These are phyloP conservation scores for Neofusicoccum laricinum DNA, from an alignment of 2,329 filamentous ascomycete genomes.

Conservation along the genomic window DNA sequence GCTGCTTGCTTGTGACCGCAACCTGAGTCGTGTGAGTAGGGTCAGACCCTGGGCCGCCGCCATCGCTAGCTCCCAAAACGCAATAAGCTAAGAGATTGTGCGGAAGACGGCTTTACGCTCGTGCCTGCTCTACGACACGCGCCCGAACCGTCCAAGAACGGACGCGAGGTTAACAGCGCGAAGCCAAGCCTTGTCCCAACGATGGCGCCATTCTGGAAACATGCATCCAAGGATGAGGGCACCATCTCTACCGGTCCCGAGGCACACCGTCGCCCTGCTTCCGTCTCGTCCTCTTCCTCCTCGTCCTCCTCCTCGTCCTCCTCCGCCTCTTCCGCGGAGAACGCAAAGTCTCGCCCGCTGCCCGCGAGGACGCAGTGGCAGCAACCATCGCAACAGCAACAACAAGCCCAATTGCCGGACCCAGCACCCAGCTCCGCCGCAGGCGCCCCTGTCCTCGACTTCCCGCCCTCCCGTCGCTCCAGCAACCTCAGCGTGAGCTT, in stretches of 20 bases:
- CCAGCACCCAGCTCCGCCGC: not conserved
- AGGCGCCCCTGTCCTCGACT: not conserved
- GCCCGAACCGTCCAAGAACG: not conserved
- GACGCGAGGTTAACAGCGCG: not conserved
- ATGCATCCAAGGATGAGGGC: conserved; percentile 2
- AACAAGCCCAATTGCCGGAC: not conserved
- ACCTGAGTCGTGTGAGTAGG: not conserved
- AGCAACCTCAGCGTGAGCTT: conserved; percentile 11
- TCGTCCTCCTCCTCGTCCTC: not conserved
- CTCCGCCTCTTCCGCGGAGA: not conserved
- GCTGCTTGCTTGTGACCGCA: not conserved
- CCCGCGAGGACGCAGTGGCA: not conserved
- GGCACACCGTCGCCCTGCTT: not conserved
- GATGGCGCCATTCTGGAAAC: conserved; percentile 8
- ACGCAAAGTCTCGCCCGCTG: not conserved
- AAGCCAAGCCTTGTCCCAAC: not conserved
- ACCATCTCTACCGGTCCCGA: not conserved
- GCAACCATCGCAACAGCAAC: not conserved
- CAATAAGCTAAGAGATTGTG: not conserved
- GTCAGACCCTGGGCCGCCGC: not conserved
- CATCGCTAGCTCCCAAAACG: not conserved
- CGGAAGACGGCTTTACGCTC: not conserved
- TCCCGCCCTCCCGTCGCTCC: not conserved
- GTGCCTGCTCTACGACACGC: not conserved
- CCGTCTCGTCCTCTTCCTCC: not conserved